Base-by-base conservation (phyloP, 164 flowering plant species). In the Liriodendron chinense region DNA sequence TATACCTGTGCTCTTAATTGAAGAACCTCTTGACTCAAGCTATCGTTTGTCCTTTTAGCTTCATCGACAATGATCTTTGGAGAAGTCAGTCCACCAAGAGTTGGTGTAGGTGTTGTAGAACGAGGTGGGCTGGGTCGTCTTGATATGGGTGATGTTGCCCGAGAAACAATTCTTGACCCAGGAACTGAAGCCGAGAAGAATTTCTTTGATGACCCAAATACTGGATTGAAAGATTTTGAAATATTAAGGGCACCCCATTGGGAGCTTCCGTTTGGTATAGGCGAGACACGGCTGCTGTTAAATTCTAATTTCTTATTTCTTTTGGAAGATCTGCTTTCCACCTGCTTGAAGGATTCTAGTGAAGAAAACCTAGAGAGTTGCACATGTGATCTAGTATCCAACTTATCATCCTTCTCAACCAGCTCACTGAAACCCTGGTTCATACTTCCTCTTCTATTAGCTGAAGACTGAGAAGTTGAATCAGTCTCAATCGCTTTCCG, bases 121-220 rank as follows among this genome's bases (percentile, higher is more conserved):
- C 99, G 99, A 78, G 98, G 97, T 76, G 98, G 98, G 75, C 99
- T 96, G 18, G 92, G 76, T 48, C 99, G 85, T 80, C 99, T 90
- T 70, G 99, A 96, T 79, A 94, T 87, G 28, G 99, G 99, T 49
- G 99, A 96, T 78, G 99, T 91, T 77, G 97, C 98, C 61, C 99
- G 92, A 77, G 99, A 96, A 74, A 86, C 96, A 79, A 96, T 96
- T 89, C 99, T 87, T 22, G 99, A 94, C 68, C 97, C 98, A 71
- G 99, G 99, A 84, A 96, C 97, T 72, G 99, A 96, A 72, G 98
- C 98, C 62, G 99, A 96, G 89, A 92, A 92, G 67, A 89, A 91
- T 74, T 96, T 96, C 82, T 96, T 96, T 63, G 99, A 96, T 74
- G 98, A 90, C 8, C 97, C 99, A 86, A 92, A 92, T 21, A 92